Conservation (phyloP, 2,329 filamentous ascomycete genomes). For the Scedosporium aurantiacum region DNA sequence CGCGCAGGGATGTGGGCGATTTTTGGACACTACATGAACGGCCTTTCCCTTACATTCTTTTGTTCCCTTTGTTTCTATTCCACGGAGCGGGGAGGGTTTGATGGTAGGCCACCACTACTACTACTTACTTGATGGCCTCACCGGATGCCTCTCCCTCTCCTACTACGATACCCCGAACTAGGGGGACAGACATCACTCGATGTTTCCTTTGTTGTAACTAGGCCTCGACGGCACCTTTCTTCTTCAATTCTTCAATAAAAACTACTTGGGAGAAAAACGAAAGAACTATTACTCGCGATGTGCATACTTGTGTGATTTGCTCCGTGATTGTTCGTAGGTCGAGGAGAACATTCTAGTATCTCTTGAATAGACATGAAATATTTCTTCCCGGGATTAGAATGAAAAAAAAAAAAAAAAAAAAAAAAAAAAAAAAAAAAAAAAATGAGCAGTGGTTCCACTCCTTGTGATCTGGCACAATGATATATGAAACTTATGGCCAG, state of each 20-base stretch:
- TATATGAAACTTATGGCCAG: too few species aligned
- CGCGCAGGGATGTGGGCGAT: not conserved
- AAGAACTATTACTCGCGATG: too few species aligned
- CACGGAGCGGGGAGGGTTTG: too few species aligned
- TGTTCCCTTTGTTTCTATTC: not conserved
- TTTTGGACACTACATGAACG: not conserved
- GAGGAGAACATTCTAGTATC: not conserved
- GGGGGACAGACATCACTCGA: not conserved
- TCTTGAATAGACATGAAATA: not conserved
- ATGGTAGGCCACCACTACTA: too few species aligned
- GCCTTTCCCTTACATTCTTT: not conserved
- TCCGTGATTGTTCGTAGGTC: not conserved
- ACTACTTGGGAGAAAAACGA: not conserved
- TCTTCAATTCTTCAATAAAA: not conserved
- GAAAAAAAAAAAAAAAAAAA: not conserved
- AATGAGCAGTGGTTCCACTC: too few species aligned
- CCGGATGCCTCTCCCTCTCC: not conserved
- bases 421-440: not conserved
- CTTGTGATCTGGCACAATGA: too few species aligned
- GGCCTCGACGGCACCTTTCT: not conserved
- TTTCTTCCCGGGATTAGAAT: not conserved
- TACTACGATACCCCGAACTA: not conserved
- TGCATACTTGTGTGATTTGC: too few species aligned
- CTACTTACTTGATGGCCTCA: not conserved
- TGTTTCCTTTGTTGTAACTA: not conserved